Base-by-base conservation (phyloP, 2,329 filamentous ascomycete species). In the Beauveria caledonica region DNA sequence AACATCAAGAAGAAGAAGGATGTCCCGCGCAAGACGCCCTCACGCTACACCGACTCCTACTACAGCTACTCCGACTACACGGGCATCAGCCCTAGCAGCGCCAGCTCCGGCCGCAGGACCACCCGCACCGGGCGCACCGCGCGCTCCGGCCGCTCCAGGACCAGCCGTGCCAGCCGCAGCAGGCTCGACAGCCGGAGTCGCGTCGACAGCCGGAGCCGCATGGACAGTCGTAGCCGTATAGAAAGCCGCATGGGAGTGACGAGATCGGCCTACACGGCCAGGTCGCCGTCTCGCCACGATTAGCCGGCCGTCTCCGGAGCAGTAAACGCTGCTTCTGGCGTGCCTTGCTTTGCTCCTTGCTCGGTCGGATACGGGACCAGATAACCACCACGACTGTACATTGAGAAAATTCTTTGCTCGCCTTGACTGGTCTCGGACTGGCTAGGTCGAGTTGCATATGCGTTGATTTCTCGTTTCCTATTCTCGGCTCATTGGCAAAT, bases 11-110 rank as follows among this genome's bases (percentile, higher is more conserved):
- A 81, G 68, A 76, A 80, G 67, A 75, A 76, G 60, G 69, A 70
- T 61, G 39, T 49, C 10, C 52, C 57, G 48, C 71, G 68, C 63
- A 76, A 76, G 67, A 67, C 74, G 44, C 64, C 69, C 61, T 74
- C 74, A 70, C 78, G 67, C 65, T 81, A 81, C 72, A 79, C 74
- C 69, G 80, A 81, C 69, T 83, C 76, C 57, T 79, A 79, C 63
- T 79, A 80, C 68, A 80, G 77, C 56, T 84, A 82, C 70, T 78
- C 77, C 23, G 77, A 75, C 63, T 76, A 72, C 63, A 77, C 39
- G 17, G 48, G 36, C 36, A 44, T 72, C 64, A 78, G 71, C 67
- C 78, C 77, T 64, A 82, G 81, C 69, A 80, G 78, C 66, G 70
- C 72, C 54, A 79, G 77, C 68, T 77, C 76, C 23, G 77, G 76